These are phyloP conservation scores for Dalbergia cochinchinensis DNA, from an alignment of 306 rosid species.

Conservation along the genomic window DNA sequence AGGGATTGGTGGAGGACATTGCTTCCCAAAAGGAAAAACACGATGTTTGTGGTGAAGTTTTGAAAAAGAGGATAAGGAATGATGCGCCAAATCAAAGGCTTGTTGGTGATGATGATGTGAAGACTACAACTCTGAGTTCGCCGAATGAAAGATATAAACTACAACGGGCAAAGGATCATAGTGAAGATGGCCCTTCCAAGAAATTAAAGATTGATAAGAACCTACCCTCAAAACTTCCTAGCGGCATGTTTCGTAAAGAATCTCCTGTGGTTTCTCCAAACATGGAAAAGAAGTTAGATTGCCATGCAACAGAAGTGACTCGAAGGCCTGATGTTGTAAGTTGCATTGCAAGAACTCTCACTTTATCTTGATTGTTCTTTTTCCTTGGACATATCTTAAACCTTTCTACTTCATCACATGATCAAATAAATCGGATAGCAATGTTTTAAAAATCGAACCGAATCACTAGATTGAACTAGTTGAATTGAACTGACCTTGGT, in stretches of 20 bases:
- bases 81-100: slow-evolving; percentile 35
- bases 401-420: slow-evolving; percentile 31
- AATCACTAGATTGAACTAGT: background rate
- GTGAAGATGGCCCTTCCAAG: slow-evolving; percentile 55
- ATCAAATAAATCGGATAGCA: slow-evolving; percentile 1
- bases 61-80: slow-evolving; percentile 38
- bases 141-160: slow-evolving; percentile 44
- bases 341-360: slow-evolving; percentile 48
- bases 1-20: slow-evolving; percentile 49
- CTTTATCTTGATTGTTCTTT: slow-evolving; percentile 43
- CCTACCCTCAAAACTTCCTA: slow-evolving; percentile 23
- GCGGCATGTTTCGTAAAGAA: slow-evolving; percentile 53
- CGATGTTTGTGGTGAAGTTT: slow-evolving; percentile 46
- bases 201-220: slow-evolving; percentile 56
- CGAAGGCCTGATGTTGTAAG: slow-evolving; percentile 69
- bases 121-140: slow-evolving; percentile 32
- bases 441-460: background rate
- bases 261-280: slow-evolving; percentile 32
- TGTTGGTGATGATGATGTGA: slow-evolving; percentile 37
- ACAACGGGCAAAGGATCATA: slow-evolving; percentile 34
- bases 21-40: slow-evolving; percentile 57
- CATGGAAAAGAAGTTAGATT: slow-evolving; percentile 49
- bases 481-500: background rate
- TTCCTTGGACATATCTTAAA: slow-evolving; percentile 40
- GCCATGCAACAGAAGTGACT: slow-evolving; percentile 54